These are phyloP conservation scores for Lichtheimia corymbifera DNA, from an alignment of 371 early-diverging fungal species.

Conservation along the genomic window DNA sequence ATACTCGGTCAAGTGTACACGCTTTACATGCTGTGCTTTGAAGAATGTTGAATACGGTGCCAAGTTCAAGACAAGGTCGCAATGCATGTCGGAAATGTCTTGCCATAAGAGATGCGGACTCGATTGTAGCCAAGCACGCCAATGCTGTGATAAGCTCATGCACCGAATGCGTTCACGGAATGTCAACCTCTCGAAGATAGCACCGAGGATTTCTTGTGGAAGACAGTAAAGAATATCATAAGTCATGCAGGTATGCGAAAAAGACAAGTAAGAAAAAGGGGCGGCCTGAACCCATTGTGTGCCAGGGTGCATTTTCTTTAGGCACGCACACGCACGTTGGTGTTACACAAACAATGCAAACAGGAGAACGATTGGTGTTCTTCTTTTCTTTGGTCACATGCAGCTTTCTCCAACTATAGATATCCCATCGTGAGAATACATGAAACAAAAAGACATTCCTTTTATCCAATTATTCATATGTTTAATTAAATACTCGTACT, in stretches of 20 bases:
- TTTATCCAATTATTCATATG: too few relatives aligned
- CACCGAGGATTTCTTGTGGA: conserved; percentile 5
- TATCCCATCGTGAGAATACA: too few relatives aligned
- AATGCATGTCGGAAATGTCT: conserved; percentile 4
- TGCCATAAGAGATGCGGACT: conserved; percentile 10
- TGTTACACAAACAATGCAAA: too few relatives aligned
- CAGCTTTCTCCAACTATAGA: too few relatives aligned
- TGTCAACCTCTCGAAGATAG: conserved; percentile 3
- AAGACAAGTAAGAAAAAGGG: background rate
- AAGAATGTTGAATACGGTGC: conserved; percentile 5
- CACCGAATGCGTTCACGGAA: conserved; percentile 12
- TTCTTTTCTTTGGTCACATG: too few relatives aligned
- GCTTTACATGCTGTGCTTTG: background rate
- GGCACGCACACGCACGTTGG: too few relatives aligned
- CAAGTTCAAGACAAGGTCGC: conserved; percentile 1
- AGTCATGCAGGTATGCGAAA: background rate
- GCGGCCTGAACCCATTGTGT: too few relatives aligned
- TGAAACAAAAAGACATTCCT: too few relatives aligned
- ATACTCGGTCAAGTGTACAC: background rate
- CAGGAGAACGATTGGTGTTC: too few relatives aligned
- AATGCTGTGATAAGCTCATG: conserved; percentile 5
- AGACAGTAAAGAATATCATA: background rate
- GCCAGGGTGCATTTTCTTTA: too few relatives aligned
- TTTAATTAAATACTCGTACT: too few relatives aligned
- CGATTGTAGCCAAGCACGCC: conserved; percentile 2